phyloP scores from a whole-genome alignment of 352 stramenopile genomes.

The Phytophthora crassamura region DNA sequence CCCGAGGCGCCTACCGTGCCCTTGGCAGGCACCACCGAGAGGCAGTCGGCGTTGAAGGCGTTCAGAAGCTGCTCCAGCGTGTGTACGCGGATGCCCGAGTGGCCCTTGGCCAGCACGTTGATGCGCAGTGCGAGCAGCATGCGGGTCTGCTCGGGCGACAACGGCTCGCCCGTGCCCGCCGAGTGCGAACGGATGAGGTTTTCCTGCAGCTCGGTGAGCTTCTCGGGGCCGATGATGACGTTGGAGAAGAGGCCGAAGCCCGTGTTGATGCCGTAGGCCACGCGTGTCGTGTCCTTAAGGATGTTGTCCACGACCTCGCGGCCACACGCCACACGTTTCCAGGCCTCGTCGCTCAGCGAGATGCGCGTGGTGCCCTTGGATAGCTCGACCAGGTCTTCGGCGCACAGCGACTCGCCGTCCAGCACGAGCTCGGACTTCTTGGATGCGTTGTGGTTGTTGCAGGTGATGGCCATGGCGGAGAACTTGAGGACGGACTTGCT shows the following conservation, averaged over 20 bases:
- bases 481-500: conserved; percentile 13
- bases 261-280: conserved; percentile 94
- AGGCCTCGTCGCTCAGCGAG: conserved; percentile 68
- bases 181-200: conserved; percentile 87
- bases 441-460: not conserved
- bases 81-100: conserved; percentile 82
- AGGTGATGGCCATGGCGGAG: conserved; percentile 14
- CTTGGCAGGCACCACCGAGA: conserved; percentile 86
- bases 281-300: conserved; percentile 70
- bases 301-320: conserved; percentile 90
- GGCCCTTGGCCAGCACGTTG: conserved; percentile 90
- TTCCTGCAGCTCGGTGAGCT: conserved; percentile 87
- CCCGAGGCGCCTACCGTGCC: conserved; percentile 90
- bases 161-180: conserved; percentile 79
- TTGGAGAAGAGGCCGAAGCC: conserved; percentile 93
- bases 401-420: conserved; percentile 72
- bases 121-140: conserved; percentile 91
- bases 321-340: conserved; percentile 74
- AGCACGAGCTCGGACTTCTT: conserved; percentile 49
- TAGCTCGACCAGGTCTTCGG: conserved; percentile 75
- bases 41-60: conserved; percentile 88
- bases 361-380: conserved; percentile 68
- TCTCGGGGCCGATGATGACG: conserved; percentile 86
- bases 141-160: conserved; percentile 77
- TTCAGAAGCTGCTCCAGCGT: conserved; percentile 83